phyloP scores from a whole-genome alignment of 768 basidiomycete species.

The Xerocomus spinulosus region DNA sequence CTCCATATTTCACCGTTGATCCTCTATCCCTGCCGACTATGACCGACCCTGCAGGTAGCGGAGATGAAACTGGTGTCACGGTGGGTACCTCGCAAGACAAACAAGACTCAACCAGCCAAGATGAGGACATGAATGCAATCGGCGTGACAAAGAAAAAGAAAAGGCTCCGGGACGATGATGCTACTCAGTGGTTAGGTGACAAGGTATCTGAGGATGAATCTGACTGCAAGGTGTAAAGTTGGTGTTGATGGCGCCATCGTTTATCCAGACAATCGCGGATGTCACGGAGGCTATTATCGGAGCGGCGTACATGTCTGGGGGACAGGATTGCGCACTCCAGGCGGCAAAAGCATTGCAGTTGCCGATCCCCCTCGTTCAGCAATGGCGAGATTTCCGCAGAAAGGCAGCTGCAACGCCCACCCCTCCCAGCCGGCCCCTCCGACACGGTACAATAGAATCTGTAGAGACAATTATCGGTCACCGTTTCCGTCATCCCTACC shows the following conservation, averaged over 20 bases:
- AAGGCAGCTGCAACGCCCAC: constrained; percentile 44
- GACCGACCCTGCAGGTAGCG: constrained; percentile 23
- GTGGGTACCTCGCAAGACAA: constrained; percentile 7
- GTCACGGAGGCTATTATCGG: constrained; percentile 82
- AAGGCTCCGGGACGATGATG: constrained; percentile 37
- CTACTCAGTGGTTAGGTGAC: constrained; percentile 63
- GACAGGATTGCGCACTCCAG: constrained; percentile 59
- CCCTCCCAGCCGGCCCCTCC: constrained; percentile 41
- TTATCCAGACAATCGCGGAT: constrained; percentile 68
- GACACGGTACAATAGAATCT: constrained; percentile 44
- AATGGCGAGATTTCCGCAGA: constrained; percentile 66
- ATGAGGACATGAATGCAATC: constrained; percentile 5
- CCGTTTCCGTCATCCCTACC: constrained; percentile 54
- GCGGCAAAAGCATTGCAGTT: constrained; percentile 62
- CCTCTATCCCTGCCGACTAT: constrained; percentile 13
- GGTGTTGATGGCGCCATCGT: constrained; percentile 12
- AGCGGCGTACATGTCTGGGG: constrained; percentile 74
- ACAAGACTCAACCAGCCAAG: constrained; percentile 11
- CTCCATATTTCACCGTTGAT: constrained; percentile 40
- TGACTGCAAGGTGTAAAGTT: not conserved
- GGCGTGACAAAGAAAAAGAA: constrained; percentile 35
- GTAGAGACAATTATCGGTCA: constrained; percentile 64
- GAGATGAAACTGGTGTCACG: constrained; percentile 27
- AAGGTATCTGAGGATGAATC: constrained; percentile 46
- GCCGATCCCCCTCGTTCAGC: constrained; percentile 56